Evolutionary conservation across 2,329 filamentous ascomycete genomes (phyloP).

Genomic region (Aspergillus jensenii): DNA sequence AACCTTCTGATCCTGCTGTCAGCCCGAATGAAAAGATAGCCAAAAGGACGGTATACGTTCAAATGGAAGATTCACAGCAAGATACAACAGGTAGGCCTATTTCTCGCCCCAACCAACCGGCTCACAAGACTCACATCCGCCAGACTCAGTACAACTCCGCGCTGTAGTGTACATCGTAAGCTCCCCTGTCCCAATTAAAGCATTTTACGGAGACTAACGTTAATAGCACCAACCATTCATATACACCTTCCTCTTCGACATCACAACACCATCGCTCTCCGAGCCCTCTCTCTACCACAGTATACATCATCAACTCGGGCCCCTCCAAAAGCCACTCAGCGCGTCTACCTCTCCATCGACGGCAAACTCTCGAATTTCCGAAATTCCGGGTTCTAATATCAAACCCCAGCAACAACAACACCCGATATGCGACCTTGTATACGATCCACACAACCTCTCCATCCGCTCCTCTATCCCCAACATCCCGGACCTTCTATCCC

Average conservation of each 20-base stretch:
- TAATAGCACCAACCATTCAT: slow-evolving; percentile 49
- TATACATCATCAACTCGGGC: slow-evolving; percentile 50
- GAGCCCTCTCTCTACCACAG: slow-evolving; percentile 47
- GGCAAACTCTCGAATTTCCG: slow-evolving; percentile 38
- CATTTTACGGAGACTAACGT: slow-evolving; percentile 8
- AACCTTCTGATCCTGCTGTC: slow-evolving; percentile 19
- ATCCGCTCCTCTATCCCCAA: slow-evolving; percentile 64
- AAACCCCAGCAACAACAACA: slow-evolving; percentile 35
- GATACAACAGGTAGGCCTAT: slow-evolving; percentile 17
- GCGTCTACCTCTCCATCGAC: slow-evolving; percentile 47
- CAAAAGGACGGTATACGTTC: slow-evolving; percentile 37
- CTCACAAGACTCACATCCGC: background rate
- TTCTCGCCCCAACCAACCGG: too few relatives aligned
- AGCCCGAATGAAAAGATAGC: slow-evolving; percentile 32
- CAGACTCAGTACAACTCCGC: slow-evolving; percentile 29
- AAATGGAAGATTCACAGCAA: slow-evolving; percentile 21
- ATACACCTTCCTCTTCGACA: slow-evolving; percentile 51
- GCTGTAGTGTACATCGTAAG: slow-evolving; percentile 44
- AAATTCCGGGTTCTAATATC: slow-evolving; percentile 28
- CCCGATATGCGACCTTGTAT: slow-evolving; percentile 61
- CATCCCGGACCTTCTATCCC: slow-evolving; percentile 55
- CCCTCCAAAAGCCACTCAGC: slow-evolving; percentile 48
- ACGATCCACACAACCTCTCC: slow-evolving; percentile 58
- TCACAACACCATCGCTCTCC: slow-evolving; percentile 40
- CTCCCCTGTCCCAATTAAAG: background rate